Evolutionary conservation across 495 filamentous ascomycete genomes (phyloP), one percentile per base, ranked within the genome.

Genomic region (Aspergillus campestris): DNA sequence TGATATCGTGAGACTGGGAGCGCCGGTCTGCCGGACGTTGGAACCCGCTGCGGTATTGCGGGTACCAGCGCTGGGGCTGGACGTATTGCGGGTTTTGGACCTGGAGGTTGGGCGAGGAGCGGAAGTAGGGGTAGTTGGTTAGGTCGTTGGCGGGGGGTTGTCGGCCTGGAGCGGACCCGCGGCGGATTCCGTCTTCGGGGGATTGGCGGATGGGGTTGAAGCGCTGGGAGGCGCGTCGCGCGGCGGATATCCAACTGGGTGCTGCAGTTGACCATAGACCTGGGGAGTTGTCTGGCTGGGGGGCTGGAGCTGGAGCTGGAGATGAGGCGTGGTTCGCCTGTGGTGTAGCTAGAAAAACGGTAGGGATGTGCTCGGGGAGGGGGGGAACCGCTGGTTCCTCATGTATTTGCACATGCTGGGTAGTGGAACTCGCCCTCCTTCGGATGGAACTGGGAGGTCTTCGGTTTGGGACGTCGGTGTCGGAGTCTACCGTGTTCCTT

Each of bases 41-140:
- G 13, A 30, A 10, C 40, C 29, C 34, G 37, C 45, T 28, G 42
- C 50, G 14, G 49, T 52, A 9, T 61, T 55, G 30, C 49, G 50
- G 8, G 51, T 30, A 24, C 18, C 18, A 24, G 18, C 18, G 18
- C 18, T 1, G 18, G 18, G 18, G 18, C 18, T 24, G 18, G 8
- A 52, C 42, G 13, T 53, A 49, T 24, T 60, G 52, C 12, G 47
- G 43, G 9, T 56, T 43, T 0, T 54, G 49, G 33, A 54, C 52
- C 13, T 60, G 62, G 31, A 68, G 56, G 28, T 71, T 66, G 14
- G 67, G 67, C 5, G 67, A 67, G n/a, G 65, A 69, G 11, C 66
- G 40, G 13, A 65, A 66, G 48, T 60, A 71, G 6, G 60, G 56
- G 31, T 64, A 56, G n/a, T 52, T 52, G 32, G 12, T 58, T 54